Evolutionary conservation across 148 eudicot genomes (phyloP), one percentile per base, ranked within the genome.

Genomic region (Rheum nobile): DNA sequence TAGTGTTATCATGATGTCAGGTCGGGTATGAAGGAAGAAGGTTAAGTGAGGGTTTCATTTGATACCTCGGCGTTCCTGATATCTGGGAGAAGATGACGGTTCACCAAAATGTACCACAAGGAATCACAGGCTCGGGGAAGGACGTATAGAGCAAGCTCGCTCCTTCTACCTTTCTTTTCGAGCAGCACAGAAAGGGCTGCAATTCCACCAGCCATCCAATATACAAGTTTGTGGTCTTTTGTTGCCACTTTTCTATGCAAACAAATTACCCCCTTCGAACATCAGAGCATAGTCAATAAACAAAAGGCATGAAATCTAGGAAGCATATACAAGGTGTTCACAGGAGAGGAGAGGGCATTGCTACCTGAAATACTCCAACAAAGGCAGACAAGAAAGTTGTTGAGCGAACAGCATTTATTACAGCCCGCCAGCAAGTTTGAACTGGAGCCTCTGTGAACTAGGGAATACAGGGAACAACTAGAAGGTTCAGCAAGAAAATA

Each of bases 81-180:
- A 72, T 80, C 78, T 34, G 98, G 98, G 76, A 91, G 93, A 12
- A 95, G 71, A 85, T 80, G 91, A 61, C 97, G 97, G 79, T 91
- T 95, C 43, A 87, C 88, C 78, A 91, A 82, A 75, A 91, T 95
- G 83, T 90, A 86, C 98, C 98, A 95, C 80, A 84, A 83, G 29
- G 98, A 95, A 74, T 95, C 98, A 46, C 85, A 91, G 72, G 98
- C 97, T 75, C 97, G 90, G 16, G 98, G 98, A 81, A 95, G 96
- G 77, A 95, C 97, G 82, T 95, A 95, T 75, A 95, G 84, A 72
- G 93, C 97, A 72, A 94, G 90, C 82, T 95, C 98, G 73, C 89
- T 88, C 29, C 97, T 90, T 81, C 91, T 87, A 81, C 82, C 85
- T 85, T 91, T 95, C 86, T 91, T 91, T 79, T 95, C 98, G 67